These are phyloP conservation scores for Leishmania tarentolae DNA, from an alignment of 208 protist genomes.

Conservation along the genomic window DNA sequence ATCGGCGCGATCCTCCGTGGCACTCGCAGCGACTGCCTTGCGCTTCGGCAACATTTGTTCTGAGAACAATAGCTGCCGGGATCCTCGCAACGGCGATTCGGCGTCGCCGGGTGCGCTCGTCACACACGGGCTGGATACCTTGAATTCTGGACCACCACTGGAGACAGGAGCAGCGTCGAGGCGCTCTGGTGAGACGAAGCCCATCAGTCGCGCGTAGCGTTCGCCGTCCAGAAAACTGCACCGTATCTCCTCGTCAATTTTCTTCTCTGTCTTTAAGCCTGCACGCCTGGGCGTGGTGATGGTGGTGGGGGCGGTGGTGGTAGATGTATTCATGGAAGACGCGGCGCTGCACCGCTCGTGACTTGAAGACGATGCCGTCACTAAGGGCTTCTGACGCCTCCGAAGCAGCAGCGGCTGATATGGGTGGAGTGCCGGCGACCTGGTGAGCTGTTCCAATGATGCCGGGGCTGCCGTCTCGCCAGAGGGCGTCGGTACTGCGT, in stretches of 20 bases:
- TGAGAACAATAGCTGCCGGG: not conserved
- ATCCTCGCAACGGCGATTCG: not conserved
- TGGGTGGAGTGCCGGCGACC: not conserved
- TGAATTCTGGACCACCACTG: not conserved
- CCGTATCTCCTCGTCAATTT: conserved; percentile 5
- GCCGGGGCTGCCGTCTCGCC: not conserved
- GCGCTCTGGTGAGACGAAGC: not conserved
- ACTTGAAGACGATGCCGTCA: not conserved
- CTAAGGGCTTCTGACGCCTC: not conserved
- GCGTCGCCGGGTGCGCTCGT: not conserved
- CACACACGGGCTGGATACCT: not conserved
- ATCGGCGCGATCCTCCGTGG: not conserved
- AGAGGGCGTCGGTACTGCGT: not conserved
- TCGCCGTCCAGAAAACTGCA: not conserved
- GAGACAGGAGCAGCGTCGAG: too few relatives aligned
- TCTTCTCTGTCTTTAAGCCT: not conserved
- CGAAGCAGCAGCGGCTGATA: conserved; percentile 3
- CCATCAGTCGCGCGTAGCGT: not conserved
- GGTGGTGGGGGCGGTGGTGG: not conserved
- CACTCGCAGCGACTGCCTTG: not conserved
- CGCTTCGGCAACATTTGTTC: not conserved
- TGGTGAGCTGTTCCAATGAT: too few relatives aligned
- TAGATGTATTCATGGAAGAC: not conserved
- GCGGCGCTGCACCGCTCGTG: not conserved
- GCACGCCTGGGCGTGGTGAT: not conserved